A percentile compares a stretch with the other conserved stretches of the same genome.
Conservation (phyloP, 306 rosid species). For the Lathyrus oleraceus region DNA sequence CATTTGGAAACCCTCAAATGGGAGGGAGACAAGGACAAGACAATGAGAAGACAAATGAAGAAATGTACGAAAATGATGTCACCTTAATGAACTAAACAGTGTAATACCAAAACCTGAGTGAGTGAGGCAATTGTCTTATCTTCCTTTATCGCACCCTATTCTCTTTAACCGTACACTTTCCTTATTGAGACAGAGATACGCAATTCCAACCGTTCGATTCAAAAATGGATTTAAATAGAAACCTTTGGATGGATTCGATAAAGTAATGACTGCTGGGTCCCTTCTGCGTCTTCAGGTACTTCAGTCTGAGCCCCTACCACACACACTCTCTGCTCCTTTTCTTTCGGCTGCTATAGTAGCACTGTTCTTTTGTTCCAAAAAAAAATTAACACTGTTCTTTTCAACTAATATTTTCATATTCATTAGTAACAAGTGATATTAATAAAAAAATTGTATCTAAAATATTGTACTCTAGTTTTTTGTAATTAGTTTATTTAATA, state of each 20-base stretch:
- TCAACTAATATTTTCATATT: not conserved
- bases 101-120: not conserved
- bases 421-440: not conserved
- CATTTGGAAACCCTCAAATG: not conserved
- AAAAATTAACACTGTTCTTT: not conserved
- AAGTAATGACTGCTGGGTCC: not conserved
- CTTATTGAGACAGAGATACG: not conserved
- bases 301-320: not conserved
- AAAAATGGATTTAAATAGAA: not conserved
- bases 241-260: not conserved
- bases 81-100: slow-evolving; percentile 17
- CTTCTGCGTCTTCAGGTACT: not conserved
- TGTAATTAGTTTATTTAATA: too few species aligned
- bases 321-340: not conserved
- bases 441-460: not conserved
- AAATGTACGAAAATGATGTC: slow-evolving; percentile 28
- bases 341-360: not conserved
- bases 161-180: not conserved
- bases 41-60: slow-evolving; percentile 25
- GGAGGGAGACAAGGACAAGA: slow-evolving; percentile 19
- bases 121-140: slow-evolving; percentile 18
- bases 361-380: not conserved
- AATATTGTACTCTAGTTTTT: too few species aligned
- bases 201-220: not conserved
- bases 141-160: not conserved